Conservation (phyloP, 345 rosid genomes). For the Capsella bursapastoris region DNA sequence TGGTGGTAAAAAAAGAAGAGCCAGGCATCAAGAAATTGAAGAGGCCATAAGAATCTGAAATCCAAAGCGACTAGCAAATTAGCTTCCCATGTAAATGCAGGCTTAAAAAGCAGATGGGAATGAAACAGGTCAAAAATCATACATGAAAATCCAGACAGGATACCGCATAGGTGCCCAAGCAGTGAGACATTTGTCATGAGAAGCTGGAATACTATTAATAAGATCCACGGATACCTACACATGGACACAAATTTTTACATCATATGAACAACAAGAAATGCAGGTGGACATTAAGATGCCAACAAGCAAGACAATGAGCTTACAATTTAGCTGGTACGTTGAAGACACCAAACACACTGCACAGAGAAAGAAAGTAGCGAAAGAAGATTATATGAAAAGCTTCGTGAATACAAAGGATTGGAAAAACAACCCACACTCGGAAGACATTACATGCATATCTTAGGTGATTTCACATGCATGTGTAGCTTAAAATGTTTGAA, state of each 20-base stretch:
- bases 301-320: slow-evolving; percentile 36
- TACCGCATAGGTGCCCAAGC: slow-evolving; percentile 95
- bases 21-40: slow-evolving; percentile 88
- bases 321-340: slow-evolving; percentile 95
- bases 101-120: not conserved
- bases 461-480: not conserved
- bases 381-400: not conserved
- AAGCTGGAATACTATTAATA: slow-evolving; percentile 77
- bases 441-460: not conserved
- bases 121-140: slow-evolving; percentile 36
- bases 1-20: slow-evolving; percentile 72
- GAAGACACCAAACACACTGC: slow-evolving; percentile 97
- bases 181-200: slow-evolving; percentile 94
- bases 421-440: not conserved
- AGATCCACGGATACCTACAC: slow-evolving; percentile 86
- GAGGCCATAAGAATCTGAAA: slow-evolving; percentile 80
- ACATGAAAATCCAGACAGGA: slow-evolving; percentile 97
- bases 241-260: slow-evolving; percentile 26
- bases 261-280: slow-evolving; percentile 21
- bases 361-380: slow-evolving; percentile 41
- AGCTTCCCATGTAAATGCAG: slow-evolving; percentile 29
- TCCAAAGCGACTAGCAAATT: slow-evolving; percentile 23
- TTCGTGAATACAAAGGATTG: not conserved
- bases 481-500: not conserved
- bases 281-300: slow-evolving; percentile 8